Conservation (phyloP, 2,329 filamentous ascomycete genomes). For the Didymella pomorum region DNA sequence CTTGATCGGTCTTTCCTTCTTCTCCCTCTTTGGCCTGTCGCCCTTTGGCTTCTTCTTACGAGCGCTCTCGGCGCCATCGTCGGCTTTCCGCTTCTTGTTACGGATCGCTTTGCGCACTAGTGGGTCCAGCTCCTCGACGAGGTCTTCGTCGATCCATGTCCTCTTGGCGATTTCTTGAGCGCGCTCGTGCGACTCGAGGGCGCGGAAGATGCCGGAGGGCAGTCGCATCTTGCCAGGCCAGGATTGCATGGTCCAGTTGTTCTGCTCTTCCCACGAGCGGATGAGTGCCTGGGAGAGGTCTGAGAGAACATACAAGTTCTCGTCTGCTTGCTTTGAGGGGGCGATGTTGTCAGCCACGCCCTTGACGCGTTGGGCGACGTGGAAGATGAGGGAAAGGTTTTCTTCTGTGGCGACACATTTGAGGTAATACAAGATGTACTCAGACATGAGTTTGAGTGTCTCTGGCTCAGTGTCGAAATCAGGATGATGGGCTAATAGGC, state of each 20-base stretch:
- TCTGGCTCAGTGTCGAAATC: conserved; percentile 73
- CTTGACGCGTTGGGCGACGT: conserved; percentile 92
- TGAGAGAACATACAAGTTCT: conserved; percentile 83
- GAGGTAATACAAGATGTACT: conserved; percentile 91
- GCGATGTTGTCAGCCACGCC: conserved; percentile 83
- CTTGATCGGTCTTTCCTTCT: conserved; percentile 42
- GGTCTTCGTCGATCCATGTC: conserved; percentile 79
- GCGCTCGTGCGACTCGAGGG: conserved; percentile 76
- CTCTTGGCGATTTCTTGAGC: conserved; percentile 88
- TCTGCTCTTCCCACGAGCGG: conserved; percentile 83
- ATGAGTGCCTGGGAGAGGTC: conserved; percentile 86
- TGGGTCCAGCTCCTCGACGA: conserved; percentile 77
- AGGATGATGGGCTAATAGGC: conserved; percentile 90
- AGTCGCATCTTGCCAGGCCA: conserved; percentile 83
- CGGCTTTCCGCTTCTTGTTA: conserved; percentile 58
- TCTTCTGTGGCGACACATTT: conserved; percentile 81
- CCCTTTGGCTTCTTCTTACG: conserved; percentile 46
- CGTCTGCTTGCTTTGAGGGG: conserved; percentile 61
- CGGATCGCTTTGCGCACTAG: conserved; percentile 75
- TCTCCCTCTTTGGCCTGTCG: conserved; percentile 42
- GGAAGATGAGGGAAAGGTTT: conserved; percentile 88
- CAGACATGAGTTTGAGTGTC: conserved; percentile 80
- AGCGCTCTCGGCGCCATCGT: conserved; percentile 36
- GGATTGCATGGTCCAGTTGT: conserved; percentile 84
- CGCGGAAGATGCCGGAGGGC: conserved; percentile 78